phyloP scores from a whole-genome alignment of 2,329 filamentous ascomycete genomes.

The Pseudocercospora fijiensis region DNA sequence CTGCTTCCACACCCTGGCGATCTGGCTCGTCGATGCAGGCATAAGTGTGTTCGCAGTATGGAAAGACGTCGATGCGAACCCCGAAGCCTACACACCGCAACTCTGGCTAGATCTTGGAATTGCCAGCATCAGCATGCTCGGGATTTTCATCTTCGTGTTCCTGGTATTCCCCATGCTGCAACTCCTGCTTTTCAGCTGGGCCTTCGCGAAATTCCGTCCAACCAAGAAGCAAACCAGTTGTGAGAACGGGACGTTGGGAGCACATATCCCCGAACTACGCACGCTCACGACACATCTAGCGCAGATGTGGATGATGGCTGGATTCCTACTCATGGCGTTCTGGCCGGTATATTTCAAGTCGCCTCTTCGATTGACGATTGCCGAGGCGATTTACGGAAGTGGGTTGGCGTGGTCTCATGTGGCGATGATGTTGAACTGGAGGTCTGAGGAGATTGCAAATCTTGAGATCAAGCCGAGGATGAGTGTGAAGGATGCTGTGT shows the following conservation, averaged over 20 bases:
- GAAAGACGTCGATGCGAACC: constrained; percentile 18
- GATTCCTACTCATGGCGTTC: constrained; percentile 23
- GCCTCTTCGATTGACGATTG: constrained; percentile 14
- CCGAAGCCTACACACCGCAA: constrained; percentile 11
- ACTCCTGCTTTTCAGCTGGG: constrained; percentile 15
- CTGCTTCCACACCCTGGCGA: constrained; percentile 18
- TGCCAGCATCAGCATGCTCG: constrained; percentile 13
- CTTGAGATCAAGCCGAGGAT: constrained; percentile 16
- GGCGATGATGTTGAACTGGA: constrained; percentile 27
- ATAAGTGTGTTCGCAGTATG: constrained; percentile 19
- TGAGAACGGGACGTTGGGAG: constrained; percentile 13
- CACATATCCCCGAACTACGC: constrained; percentile 21
- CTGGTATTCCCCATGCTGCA: constrained; percentile 27
- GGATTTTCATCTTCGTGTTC: constrained; percentile 23
- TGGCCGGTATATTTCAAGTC: constrained; percentile 21
- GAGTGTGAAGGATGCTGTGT: constrained; percentile 15
- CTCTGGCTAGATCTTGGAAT: constrained; percentile 20
- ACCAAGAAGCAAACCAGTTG: constrained; percentile 6
- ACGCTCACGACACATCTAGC: constrained; percentile 23
- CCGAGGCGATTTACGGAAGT: constrained; percentile 24
- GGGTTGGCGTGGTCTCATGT: constrained; percentile 26
- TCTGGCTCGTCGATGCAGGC: constrained; percentile 23
- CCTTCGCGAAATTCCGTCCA: constrained; percentile 7
- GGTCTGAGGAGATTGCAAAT: constrained; percentile 12
- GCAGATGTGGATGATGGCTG: constrained; percentile 25